Percentiles rank a stretch among this genome's conserved stretches.
phyloP scores from a whole-genome alignment of 805 yeast species.

The Ogataea angusta region DNA sequence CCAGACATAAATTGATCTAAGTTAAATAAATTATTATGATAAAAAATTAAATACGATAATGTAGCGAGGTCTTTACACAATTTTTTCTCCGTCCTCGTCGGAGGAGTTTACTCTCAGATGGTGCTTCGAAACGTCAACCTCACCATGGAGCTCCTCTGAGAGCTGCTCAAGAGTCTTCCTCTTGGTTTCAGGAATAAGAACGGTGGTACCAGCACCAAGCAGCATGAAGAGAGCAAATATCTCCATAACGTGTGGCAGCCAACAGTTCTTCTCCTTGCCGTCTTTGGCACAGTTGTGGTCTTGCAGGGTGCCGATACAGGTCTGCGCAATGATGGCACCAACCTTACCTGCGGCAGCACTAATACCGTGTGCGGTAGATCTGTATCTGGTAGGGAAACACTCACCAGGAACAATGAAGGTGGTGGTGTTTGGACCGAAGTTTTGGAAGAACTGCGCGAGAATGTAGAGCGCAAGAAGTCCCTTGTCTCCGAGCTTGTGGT shows the following conservation, averaged over 20 bases:
- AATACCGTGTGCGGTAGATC: slow-evolving; percentile 94
- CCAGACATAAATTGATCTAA: background rate
- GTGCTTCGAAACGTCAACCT: slow-evolving; percentile 43
- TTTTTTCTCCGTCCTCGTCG: slow-evolving; percentile 28
- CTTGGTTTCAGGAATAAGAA: slow-evolving; percentile 86
- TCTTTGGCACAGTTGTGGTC: slow-evolving; percentile 71
- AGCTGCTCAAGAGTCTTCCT: slow-evolving; percentile 86
- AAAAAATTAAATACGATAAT: background rate
- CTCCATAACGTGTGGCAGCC: slow-evolving; percentile 90
- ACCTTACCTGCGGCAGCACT: slow-evolving; percentile 91
- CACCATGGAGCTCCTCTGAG: slow-evolving; percentile 79
- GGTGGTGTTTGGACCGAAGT: slow-evolving; percentile 91
- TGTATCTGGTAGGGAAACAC: slow-evolving; percentile 88
- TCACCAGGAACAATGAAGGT: slow-evolving; percentile 92
- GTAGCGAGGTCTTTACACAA: slow-evolving; percentile 14
- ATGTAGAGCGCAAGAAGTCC: slow-evolving; percentile 78
- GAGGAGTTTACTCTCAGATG: slow-evolving; percentile 18
- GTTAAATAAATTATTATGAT: background rate
- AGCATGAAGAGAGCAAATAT: slow-evolving; percentile 91
- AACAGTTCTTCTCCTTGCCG: slow-evolving; percentile 55
- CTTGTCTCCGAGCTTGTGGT: slow-evolving; percentile 60
- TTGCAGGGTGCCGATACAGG: slow-evolving; percentile 78
- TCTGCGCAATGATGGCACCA: slow-evolving; percentile 91
- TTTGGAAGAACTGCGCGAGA: slow-evolving; percentile 81
- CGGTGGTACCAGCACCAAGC: slow-evolving; percentile 62